These are phyloP conservation scores for Erythrophleum fordii DNA, from an alignment of 306 rosid species.

Conservation along the genomic window DNA sequence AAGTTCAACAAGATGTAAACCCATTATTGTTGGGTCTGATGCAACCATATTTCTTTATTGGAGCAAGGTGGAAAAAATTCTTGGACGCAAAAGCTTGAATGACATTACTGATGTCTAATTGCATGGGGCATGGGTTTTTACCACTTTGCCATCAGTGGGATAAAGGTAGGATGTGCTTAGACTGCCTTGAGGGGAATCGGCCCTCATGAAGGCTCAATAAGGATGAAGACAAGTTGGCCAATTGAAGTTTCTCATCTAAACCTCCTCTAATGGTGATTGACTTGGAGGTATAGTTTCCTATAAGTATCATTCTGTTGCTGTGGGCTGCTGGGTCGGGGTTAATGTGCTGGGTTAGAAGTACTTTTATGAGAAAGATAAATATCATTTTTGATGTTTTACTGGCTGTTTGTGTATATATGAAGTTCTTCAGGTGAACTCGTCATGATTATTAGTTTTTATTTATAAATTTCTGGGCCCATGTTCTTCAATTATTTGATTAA, in stretches of 20 bases:
- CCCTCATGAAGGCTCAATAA: background rate
- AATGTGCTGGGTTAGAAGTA: background rate
- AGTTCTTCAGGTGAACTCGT: background rate
- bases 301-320: background rate
- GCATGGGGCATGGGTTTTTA: too few species aligned
- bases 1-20: too few species aligned
- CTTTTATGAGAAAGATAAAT: too few species aligned
- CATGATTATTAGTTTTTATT: background rate
- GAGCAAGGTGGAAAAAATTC: too few species aligned
- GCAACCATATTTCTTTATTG: too few species aligned
- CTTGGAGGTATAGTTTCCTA: background rate
- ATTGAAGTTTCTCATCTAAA: background rate
- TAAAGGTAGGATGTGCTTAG: too few species aligned
- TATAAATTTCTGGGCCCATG: background rate
- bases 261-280: background rate
- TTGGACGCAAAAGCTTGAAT: too few species aligned
- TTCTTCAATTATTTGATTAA: background rate
- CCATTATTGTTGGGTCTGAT: background rate
- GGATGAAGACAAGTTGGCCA: background rate
- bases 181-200: too few species aligned
- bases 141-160: too few species aligned
- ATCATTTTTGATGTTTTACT: background rate
- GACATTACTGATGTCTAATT: too few species aligned
- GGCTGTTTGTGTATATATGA: background rate
- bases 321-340: background rate